Evolutionary conservation across 768 basidiomycete species (phyloP).

Genomic region (Asterophora lycoperdoides): DNA sequence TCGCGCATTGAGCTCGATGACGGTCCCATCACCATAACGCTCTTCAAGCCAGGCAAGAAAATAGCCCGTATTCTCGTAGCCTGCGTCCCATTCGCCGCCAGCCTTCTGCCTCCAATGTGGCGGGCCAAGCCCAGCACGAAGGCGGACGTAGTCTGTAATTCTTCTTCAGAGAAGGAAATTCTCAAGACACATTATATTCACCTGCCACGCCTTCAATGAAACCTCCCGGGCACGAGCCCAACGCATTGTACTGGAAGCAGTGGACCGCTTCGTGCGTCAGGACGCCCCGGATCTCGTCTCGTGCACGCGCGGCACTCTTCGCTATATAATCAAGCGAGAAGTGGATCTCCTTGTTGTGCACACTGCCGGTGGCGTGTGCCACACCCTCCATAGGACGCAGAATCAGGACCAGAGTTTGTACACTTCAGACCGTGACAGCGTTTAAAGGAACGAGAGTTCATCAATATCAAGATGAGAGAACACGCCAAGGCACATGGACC

Average conservation of each 20-base stretch:
- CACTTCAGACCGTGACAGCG: constrained; percentile 29
- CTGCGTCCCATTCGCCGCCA: constrained; percentile 64
- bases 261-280: constrained; percentile 76
- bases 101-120: constrained; percentile 63
- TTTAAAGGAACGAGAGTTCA: constrained; percentile 2
- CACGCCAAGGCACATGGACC: neutral
- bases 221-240: constrained; percentile 59
- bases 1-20: constrained; percentile 53
- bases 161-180: neutral
- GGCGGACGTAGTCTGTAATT: constrained; percentile 64
- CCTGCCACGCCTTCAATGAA: constrained; percentile 80
- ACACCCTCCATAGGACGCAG: constrained; percentile 66
- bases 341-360: constrained; percentile 67
- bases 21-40: constrained; percentile 46
- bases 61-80: constrained; percentile 70
- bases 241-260: constrained; percentile 68
- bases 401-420: constrained; percentile 51
- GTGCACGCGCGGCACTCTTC: constrained; percentile 34
- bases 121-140: constrained; percentile 52
- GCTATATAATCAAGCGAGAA: constrained; percentile 64
- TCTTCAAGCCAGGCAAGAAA: constrained; percentile 69
- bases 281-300: constrained; percentile 67
- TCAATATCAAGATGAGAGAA: neutral
- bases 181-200: constrained; percentile 18
- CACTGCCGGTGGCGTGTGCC: constrained; percentile 58